Percentiles rank a stretch among this genome's conserved stretches.
Conservation (phyloP, 2,329 filamentous ascomycete genomes). For the Colletotrichum agaves region DNA sequence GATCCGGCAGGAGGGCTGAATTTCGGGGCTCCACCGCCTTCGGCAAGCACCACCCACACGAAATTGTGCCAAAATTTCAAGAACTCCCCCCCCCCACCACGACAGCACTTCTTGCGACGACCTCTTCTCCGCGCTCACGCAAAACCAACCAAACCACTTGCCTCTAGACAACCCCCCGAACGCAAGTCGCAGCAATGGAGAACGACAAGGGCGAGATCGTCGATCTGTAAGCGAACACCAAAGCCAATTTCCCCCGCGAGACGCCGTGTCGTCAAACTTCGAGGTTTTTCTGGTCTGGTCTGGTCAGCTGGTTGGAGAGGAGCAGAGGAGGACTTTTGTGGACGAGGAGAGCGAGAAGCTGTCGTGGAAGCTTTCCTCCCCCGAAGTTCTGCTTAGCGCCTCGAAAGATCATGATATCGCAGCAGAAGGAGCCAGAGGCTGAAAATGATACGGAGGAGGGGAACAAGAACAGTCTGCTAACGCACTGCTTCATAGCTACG, state of each 20-base stretch:
- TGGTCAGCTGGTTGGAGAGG: not conserved
- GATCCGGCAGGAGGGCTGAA: no score
- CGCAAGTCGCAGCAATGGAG: conserved; percentile 82
- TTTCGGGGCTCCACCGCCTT: conserved; percentile 43
- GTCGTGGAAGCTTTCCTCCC: not conserved
- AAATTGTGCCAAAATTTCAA: conserved; percentile 28
- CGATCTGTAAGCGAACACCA: conserved; percentile 81
- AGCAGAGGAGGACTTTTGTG: not conserved
- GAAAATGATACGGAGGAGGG: not conserved
- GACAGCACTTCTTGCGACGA: conserved; percentile 32
- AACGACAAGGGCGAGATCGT: conserved; percentile 99
- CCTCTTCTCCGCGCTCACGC: conserved; percentile 33
- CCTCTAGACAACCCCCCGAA: conserved; percentile 46
- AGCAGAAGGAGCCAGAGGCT: not conserved
- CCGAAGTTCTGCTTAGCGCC: not conserved
- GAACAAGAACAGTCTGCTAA: conserved; percentile 42
- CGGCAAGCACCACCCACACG: conserved; percentile 40
- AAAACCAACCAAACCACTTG: conserved; percentile 43
- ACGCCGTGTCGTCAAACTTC: conserved; percentile 3
- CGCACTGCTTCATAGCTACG: conserved; percentile 72
- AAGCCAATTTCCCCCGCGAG: conserved; percentile 19
- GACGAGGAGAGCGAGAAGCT: not conserved
- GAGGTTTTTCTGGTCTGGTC: no score
- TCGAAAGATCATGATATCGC: no score
- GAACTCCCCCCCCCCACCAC: conserved; percentile 26